phyloP scores from a whole-genome alignment of 2,329 filamentous ascomycete genomes.

The Colletotrichum lentis region DNA sequence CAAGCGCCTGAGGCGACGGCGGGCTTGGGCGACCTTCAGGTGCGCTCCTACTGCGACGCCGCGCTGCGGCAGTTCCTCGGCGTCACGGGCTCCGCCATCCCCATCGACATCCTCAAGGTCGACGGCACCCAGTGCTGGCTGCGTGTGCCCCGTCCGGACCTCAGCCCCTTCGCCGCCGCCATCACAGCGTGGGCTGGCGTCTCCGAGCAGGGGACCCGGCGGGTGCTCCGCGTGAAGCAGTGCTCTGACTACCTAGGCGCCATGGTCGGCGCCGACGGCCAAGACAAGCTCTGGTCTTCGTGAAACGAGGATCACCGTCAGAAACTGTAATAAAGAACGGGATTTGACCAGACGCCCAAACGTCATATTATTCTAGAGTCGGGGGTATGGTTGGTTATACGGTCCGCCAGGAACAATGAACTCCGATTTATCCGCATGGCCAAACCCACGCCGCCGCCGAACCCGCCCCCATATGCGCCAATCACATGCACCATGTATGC shows the following conservation, averaged over 20 bases:
- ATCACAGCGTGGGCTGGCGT: constrained; percentile 70
- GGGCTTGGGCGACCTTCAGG: constrained; percentile 67
- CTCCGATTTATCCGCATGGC: constrained; percentile 38
- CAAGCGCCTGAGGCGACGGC: constrained; percentile 12
- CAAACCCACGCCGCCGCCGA: constrained; percentile 33
- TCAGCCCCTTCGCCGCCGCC: constrained; percentile 68
- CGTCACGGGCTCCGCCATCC: constrained; percentile 70
- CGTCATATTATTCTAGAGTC: constrained; percentile 34
- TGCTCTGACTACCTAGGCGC: constrained; percentile 71
- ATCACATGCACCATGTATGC: constrained; percentile 36
- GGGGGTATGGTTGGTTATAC: constrained; percentile 26
- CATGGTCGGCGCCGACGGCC: constrained; percentile 60
- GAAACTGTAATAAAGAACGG: background rate
- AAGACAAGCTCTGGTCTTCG: constrained; percentile 59
- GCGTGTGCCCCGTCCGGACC: constrained; percentile 68
- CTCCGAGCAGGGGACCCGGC: constrained; percentile 52
- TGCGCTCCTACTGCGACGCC: constrained; percentile 68
- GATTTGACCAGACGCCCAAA: constrained; percentile 29
- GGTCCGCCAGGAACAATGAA: constrained; percentile 29
- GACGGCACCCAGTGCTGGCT: constrained; percentile 67
- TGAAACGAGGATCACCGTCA: constrained; percentile 42
- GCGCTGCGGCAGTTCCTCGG: constrained; percentile 76
- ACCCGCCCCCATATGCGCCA: constrained; percentile 33
- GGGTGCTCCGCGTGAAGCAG: constrained; percentile 62
- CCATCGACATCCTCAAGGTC: constrained; percentile 74